Conservation (phyloP, 1,284 basidiomycete species). For the Stereum hirsutum region DNA sequence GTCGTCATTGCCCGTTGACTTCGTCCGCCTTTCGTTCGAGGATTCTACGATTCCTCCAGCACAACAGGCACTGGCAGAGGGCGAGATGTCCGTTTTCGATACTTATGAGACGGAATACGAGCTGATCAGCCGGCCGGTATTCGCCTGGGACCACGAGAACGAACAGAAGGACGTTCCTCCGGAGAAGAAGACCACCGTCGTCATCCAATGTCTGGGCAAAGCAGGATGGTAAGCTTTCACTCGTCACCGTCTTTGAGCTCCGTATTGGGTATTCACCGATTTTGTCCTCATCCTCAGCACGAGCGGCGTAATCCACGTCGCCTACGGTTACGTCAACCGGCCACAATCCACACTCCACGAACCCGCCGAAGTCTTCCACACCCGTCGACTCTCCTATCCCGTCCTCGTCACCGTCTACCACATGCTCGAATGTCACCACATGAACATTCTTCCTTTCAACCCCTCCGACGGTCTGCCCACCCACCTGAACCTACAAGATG, state of each 20-base stretch:
- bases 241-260: not conserved
- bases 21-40: slow-evolving; percentile 77
- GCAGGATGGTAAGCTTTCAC: slow-evolving; percentile 66
- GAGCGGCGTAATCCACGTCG: slow-evolving; percentile 70
- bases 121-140: slow-evolving; percentile 70
- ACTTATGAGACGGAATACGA: slow-evolving; percentile 89
- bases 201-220: slow-evolving; percentile 79
- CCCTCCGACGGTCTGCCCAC: no score
- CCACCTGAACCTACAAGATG: no score
- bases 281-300: slow-evolving; percentile 38
- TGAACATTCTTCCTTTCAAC: slow-evolving; percentile 67
- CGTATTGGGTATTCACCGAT: not conserved
- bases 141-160: slow-evolving; percentile 62
- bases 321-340: slow-evolving; percentile 69
- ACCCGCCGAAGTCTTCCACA: slow-evolving; percentile 56
- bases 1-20: slow-evolving; percentile 76
- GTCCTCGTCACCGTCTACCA: slow-evolving; percentile 89
- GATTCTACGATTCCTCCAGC: slow-evolving; percentile 80
- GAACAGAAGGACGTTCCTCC: slow-evolving; percentile 54
- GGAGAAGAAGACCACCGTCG: slow-evolving; percentile 61
- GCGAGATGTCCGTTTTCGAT: slow-evolving; percentile 74
- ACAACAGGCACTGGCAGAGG: slow-evolving; percentile 70
- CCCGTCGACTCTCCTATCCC: slow-evolving; percentile 77
- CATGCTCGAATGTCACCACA: slow-evolving; percentile 77
- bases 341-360: slow-evolving; percentile 23